These are phyloP conservation scores for Talaromyces piceae DNA, from an alignment of 2,329 filamentous ascomycete genomes.

Conservation along the genomic window DNA sequence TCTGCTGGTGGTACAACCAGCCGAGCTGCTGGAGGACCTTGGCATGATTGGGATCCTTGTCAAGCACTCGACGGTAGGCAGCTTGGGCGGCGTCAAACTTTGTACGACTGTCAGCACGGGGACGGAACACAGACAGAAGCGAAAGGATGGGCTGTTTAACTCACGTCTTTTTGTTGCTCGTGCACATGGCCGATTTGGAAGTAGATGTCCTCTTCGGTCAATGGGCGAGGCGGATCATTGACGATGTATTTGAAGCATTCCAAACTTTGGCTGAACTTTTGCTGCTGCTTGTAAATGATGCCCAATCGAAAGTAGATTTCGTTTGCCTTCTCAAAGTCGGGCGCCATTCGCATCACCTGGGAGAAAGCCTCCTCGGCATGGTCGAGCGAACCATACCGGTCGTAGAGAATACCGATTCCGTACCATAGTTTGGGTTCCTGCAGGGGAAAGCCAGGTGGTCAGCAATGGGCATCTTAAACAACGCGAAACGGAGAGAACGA, in stretches of 20 bases:
- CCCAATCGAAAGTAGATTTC: conserved; percentile 97
- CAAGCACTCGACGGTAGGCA: conserved; percentile 86
- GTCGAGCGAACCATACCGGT: conserved; percentile 90
- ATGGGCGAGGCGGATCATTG: conserved; percentile 76
- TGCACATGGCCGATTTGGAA: conserved; percentile 99
- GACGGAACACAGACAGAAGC: not conserved
- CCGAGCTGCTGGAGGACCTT: conserved; percentile 97
- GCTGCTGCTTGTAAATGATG: conserved; percentile 99
- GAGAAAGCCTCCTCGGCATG: conserved; percentile 98
- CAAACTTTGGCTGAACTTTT: conserved; percentile 84
- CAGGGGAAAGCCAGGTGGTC: conserved; percentile 10
- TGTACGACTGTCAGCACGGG: conserved; percentile 17
- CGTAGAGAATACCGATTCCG: conserved; percentile 94
- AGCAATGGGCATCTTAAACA: conserved; percentile 2
- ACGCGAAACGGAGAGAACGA: conserved; percentile 13
- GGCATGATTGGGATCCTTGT: conserved; percentile 90
- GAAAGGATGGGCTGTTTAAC: conserved; percentile 30
- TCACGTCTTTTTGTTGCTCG: conserved; percentile 96
- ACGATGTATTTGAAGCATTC: conserved; percentile 99
- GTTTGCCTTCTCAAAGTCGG: conserved; percentile 95
- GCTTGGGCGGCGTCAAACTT: conserved; percentile 89
- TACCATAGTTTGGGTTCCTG: conserved; percentile 98
- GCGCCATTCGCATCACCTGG: conserved; percentile 97
- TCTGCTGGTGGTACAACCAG: conserved; percentile 96
- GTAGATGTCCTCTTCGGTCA: conserved; percentile 98